phyloP scores from a whole-genome alignment of 495 filamentous ascomycete genomes.

The Evansstolkia leycettana region DNA sequence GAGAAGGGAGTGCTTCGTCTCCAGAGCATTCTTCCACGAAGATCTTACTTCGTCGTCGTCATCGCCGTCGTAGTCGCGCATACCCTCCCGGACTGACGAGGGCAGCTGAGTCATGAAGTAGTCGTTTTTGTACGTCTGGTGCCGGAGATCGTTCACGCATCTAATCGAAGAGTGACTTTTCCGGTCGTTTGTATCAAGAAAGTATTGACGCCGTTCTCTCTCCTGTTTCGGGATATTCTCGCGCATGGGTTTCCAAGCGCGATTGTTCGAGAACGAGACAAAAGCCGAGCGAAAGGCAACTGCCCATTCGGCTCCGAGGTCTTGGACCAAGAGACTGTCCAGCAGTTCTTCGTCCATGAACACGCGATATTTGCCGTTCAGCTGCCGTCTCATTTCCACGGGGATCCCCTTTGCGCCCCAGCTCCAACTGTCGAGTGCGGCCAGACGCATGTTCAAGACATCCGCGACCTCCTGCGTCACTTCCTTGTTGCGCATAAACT shows the following conservation, averaged over 20 bases:
- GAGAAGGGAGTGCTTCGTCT: constrained; percentile 47
- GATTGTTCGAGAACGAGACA: constrained; percentile 12
- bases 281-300: constrained; percentile 39
- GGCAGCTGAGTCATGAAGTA: constrained; percentile 47
- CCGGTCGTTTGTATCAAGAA: constrained; percentile 16
- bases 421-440: constrained; percentile 44
- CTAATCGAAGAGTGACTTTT: constrained; percentile 1
- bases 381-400: constrained; percentile 47
- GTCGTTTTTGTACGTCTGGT: constrained; percentile 25
- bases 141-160: constrained; percentile 22
- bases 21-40: constrained; percentile 28
- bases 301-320: constrained; percentile 49
- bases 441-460: constrained; percentile 56
- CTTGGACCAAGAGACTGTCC: constrained; percentile 53
- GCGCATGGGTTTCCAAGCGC: constrained; percentile 26
- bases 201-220: constrained; percentile 35
- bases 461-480: constrained; percentile 50
- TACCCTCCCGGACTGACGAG: constrained; percentile 9
- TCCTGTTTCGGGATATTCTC: constrained; percentile 31
- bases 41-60: constrained; percentile 13
- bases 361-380: constrained; percentile 49
- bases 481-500: constrained; percentile 43
- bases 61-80: constrained; percentile 21
- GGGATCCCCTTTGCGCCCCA: constrained; percentile 42
- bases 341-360: constrained; percentile 58